Conservation (phyloP, 2,329 filamentous ascomycete genomes). For the Pseudogymnoascus sp. region DNA sequence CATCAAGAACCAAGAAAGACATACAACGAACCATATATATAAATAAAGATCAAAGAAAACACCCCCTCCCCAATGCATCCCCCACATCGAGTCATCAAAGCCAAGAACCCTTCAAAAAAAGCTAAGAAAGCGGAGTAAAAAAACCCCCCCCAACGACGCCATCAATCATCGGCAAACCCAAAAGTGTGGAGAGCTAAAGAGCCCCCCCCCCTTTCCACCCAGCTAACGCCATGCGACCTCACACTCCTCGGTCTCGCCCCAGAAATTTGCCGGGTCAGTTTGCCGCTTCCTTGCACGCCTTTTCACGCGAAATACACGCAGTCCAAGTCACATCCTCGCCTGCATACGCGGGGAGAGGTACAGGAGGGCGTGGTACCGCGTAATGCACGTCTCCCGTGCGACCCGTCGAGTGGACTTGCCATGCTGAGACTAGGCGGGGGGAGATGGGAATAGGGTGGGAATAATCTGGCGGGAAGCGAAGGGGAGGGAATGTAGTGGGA, state of each 20-base stretch:
- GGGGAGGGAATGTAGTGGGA: not conserved
- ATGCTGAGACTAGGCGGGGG: not conserved
- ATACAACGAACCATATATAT: not conserved
- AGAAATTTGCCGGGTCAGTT: not conserved
- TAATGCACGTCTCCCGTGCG: not conserved
- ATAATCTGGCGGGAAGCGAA: not conserved
- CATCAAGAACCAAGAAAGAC: not conserved
- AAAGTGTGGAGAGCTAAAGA: not conserved
- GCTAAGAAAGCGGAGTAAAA: not conserved
- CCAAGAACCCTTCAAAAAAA: not conserved
- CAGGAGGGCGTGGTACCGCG: accelerated
- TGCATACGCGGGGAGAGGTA: not conserved
- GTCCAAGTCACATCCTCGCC: not conserved
- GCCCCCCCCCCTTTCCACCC: too few species aligned
- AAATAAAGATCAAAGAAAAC: not conserved
- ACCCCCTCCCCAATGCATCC: not conserved
- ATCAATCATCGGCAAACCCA: not conserved
- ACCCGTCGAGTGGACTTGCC: not conserved
- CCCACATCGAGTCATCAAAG: not conserved
- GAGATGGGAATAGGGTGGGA: not conserved
- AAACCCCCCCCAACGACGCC: too few species aligned
- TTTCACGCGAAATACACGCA: not conserved
- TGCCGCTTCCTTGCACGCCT: not conserved
- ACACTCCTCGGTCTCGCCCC: not conserved
- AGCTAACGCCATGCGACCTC: not conserved